Conservation (phyloP, 2,329 filamentous ascomycete species). For the Neofusicoccum kwambonambiense region DNA sequence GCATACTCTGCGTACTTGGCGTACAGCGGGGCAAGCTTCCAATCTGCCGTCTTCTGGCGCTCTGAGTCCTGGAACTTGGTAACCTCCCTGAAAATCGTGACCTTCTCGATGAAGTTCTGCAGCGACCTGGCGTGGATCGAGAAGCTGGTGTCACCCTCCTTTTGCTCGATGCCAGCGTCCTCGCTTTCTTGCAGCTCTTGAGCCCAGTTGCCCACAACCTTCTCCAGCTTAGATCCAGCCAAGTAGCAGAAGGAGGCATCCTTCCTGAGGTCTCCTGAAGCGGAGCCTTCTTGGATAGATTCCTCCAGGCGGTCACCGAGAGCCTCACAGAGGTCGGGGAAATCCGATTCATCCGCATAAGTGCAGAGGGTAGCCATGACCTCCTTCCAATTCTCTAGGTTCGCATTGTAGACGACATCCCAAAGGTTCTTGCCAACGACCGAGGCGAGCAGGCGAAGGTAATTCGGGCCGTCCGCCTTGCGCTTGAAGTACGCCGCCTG, state of each 20-base stretch:
- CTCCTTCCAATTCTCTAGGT: conserved; percentile 92
- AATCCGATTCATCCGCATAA: conserved; percentile 86
- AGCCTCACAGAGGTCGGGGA: conserved; percentile 91
- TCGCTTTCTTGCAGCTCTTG: conserved; percentile 84
- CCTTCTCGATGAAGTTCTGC: conserved; percentile 96
- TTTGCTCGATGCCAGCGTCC: conserved; percentile 67
- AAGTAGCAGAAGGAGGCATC: conserved; percentile 97
- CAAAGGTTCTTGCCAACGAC: conserved; percentile 96
- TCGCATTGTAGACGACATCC: conserved; percentile 96
- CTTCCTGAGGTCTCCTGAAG: conserved; percentile 60
- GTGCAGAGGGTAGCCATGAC: conserved; percentile 95
- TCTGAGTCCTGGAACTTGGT: conserved; percentile 87
- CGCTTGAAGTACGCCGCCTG: conserved; percentile 87
- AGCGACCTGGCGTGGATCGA: conserved; percentile 86
- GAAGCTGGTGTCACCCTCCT: conserved; percentile 75
- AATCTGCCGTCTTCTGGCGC: conserved; percentile 67
- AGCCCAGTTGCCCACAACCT: conserved; percentile 94
- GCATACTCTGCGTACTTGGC: conserved; percentile 97
- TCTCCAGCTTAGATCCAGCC: conserved; percentile 93
- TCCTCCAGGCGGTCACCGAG: conserved; percentile 89
- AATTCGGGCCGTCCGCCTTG: conserved; percentile 81
- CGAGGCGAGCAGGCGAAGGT: conserved; percentile 83
- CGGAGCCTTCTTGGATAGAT: conserved; percentile 51
- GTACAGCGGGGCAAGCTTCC: conserved; percentile 87
- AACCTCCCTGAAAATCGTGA: conserved; percentile 92